phyloP scores from a whole-genome alignment of 139 green algal species.

The Deuterostichococcus epilithicus region DNA sequence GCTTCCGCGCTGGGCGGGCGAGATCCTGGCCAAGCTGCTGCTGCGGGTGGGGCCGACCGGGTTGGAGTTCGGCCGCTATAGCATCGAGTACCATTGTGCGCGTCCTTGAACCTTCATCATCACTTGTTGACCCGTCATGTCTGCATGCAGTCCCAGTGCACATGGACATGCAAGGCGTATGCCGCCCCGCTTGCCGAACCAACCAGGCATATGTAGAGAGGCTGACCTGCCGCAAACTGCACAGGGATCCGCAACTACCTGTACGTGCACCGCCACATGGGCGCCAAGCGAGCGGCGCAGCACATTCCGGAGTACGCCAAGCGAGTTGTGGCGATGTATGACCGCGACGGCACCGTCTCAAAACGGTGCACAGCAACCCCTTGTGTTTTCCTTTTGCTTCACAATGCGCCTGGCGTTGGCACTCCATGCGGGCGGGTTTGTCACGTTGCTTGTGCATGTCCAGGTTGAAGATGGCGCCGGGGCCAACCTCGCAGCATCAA shows the following conservation, averaged over 20 bases:
- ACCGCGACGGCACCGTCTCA: conserved; percentile 44
- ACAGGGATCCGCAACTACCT: conserved; percentile 86
- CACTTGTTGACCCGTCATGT: too few species aligned
- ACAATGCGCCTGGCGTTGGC: too few species aligned
- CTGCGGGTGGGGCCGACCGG: conserved; percentile 82
- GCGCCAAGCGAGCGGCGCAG: conserved; percentile 26
- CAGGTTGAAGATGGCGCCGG: not conserved
- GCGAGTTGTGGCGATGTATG: conserved; percentile 72
- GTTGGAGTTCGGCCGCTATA: conserved; percentile 94
- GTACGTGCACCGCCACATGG: conserved; percentile 69
- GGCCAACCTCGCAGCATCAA: not conserved
- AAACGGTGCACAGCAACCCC: not conserved
- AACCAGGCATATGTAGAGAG: not conserved
- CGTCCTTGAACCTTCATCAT: too few species aligned
- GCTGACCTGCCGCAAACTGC: not conserved
- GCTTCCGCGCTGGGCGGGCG: conserved; percentile 75
- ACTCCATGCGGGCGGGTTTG: too few species aligned
- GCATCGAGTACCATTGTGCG: conserved; percentile 97
- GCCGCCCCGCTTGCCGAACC: too few species aligned
- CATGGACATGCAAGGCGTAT: too few species aligned
- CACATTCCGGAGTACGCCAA: conserved; percentile 77
- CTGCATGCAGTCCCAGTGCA: too few species aligned
- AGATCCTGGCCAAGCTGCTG: conserved; percentile 75
- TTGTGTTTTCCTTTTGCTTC: too few species aligned
- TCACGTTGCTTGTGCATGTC: too few species aligned